Evolutionary conservation across 2,329 filamentous ascomycete genomes (phyloP).

Genomic region (Eutypella sp.): DNA sequence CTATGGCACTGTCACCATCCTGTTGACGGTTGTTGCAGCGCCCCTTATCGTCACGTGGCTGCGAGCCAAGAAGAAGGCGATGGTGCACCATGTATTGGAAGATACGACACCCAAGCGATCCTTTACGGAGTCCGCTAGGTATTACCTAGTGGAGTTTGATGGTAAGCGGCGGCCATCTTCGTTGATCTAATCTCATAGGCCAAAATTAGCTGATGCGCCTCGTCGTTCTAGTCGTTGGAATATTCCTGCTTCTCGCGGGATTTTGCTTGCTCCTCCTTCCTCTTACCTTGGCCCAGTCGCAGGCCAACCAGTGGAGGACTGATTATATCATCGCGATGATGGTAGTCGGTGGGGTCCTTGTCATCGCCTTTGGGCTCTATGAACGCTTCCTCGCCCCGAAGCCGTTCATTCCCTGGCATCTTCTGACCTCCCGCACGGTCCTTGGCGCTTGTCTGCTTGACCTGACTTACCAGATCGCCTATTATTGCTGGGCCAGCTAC

Average conservation of each 20-base stretch:
- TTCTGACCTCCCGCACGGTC: conserved; percentile 39
- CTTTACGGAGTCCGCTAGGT: conserved; percentile 34
- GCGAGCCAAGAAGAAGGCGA: conserved; percentile 40
- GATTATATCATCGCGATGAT: conserved; percentile 44
- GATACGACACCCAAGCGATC: conserved; percentile 36
- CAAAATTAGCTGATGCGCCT: neutral
- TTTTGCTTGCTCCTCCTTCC: conserved; percentile 54
- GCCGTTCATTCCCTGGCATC: conserved; percentile 43
- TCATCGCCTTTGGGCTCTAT: conserved; percentile 47
- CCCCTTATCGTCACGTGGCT: conserved; percentile 50
- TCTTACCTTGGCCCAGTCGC: conserved; percentile 41
- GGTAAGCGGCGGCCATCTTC: conserved; percentile 10
- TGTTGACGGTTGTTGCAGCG: conserved; percentile 50
- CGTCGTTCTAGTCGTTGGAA: conserved; percentile 32
- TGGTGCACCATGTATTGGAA: conserved; percentile 20
- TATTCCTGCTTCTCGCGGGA: conserved; percentile 44
- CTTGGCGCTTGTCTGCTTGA: conserved; percentile 35
- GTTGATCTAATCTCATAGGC: no score
- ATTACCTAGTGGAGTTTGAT: conserved; percentile 49
- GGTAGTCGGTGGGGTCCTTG: conserved; percentile 47
- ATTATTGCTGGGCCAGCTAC: conserved; percentile 50
- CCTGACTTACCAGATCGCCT: conserved; percentile 40
- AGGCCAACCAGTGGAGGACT: conserved; percentile 38
- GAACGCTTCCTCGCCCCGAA: conserved; percentile 47
- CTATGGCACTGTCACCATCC: conserved; percentile 57